Conservation (phyloP, 78 protist genomes). For the Chrysochromulina tobinii region DNA sequence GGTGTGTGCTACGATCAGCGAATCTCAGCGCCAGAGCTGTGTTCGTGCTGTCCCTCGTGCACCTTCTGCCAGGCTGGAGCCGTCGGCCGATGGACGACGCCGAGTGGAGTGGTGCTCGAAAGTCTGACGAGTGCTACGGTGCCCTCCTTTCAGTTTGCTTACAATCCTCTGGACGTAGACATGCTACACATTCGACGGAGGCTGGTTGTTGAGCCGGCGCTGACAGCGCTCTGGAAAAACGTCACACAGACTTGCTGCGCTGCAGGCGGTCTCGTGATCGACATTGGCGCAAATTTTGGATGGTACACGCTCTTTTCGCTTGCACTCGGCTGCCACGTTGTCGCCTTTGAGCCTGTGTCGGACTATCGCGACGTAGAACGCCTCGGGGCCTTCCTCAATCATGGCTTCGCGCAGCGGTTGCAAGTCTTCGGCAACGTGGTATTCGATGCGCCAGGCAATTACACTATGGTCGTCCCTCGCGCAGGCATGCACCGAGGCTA, state of each 20-base stretch:
- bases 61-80: too few relatives aligned
- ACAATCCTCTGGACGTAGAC: neutral
- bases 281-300: neutral
- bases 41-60: too few relatives aligned
- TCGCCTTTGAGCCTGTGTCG: neutral
- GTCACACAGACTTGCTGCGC: too few relatives aligned
- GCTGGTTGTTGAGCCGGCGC: neutral
- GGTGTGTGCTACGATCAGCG: too few relatives aligned
- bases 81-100: too few relatives aligned
- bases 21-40: too few relatives aligned
- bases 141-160: neutral
- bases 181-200: neutral
- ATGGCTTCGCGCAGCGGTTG: neutral
- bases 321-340: neutral
- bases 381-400: neutral
- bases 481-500: too few relatives aligned
- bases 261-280: too few relatives aligned
- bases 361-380: neutral
- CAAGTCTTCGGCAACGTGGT: neutral
- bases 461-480: neutral
- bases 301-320: neutral
- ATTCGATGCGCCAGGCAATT: neutral
- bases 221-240: neutral
- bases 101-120: too few relatives aligned
- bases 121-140: neutral